Conservation (phyloP, 2,329 filamentous ascomycete genomes). For the Nemania sp. region DNA sequence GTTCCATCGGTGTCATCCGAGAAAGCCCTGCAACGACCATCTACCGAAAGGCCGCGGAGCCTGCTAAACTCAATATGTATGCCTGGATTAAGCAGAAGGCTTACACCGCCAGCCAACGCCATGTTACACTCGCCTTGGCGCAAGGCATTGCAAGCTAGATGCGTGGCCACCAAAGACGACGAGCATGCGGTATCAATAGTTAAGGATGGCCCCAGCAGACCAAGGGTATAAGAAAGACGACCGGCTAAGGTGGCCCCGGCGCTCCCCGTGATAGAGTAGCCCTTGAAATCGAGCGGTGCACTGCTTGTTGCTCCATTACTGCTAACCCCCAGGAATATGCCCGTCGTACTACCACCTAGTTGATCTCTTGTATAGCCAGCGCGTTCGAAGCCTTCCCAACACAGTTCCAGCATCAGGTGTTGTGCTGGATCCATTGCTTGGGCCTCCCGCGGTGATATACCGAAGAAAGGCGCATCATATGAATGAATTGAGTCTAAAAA, state of each 20-base stretch:
- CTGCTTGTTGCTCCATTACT: no score
- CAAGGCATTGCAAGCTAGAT: slow-evolving; percentile 29
- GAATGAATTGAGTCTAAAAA: no score
- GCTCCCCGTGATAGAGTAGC: slow-evolving; percentile 35
- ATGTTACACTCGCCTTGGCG: slow-evolving; percentile 30
- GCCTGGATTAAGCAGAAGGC: slow-evolving; percentile 29
- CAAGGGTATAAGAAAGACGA: slow-evolving; percentile 33
- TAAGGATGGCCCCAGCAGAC: slow-evolving; percentile 35
- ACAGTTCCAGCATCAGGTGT: no score
- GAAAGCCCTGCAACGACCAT: slow-evolving; percentile 29
- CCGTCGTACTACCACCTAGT: no score
- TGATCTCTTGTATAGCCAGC: no score
- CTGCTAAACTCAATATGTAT: slow-evolving; percentile 29
- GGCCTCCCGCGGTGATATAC: no score
- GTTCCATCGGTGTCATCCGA: slow-evolving; percentile 27
- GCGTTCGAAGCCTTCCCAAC: no score
- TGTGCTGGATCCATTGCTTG: no score
- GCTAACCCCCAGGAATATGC: no score
- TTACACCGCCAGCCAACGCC: slow-evolving; percentile 28
- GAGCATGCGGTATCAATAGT: slow-evolving; percentile 36
- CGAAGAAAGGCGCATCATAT: no score
- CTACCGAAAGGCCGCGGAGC: slow-evolving; percentile 25
- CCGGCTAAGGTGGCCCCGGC: slow-evolving; percentile 33
- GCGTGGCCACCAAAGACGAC: slow-evolving; percentile 29
- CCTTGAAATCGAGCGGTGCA: slow-evolving; percentile 30